Percentiles rank a stretch among this genome's conserved stretches.
Evolutionary conservation across 257 asterid genomes (phyloP).

Genomic region (Ligustrum vulgare): DNA sequence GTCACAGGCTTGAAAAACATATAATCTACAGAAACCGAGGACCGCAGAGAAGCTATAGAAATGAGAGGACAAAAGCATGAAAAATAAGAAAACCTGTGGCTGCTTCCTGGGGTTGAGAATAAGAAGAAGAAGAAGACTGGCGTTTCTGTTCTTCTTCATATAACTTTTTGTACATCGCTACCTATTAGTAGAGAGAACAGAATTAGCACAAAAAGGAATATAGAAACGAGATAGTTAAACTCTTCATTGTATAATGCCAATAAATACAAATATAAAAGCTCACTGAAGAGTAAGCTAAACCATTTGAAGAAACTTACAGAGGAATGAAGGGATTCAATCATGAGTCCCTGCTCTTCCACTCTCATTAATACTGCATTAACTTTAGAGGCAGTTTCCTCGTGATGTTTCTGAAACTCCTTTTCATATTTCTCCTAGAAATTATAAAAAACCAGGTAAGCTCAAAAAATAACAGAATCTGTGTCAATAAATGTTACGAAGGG

Average conservation of each 20-base stretch:
- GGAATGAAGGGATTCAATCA: conserved; percentile 91
- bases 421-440: conserved; percentile 60
- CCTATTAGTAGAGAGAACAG: conserved; percentile 37
- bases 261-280: conserved; percentile 2
- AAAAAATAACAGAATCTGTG: conserved; percentile 9
- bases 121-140: conserved; percentile 39
- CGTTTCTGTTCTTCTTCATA: conserved; percentile 76
- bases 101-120: conserved; percentile 39
- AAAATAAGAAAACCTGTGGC: conserved; percentile 51
- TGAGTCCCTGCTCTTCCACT: conserved; percentile 79
- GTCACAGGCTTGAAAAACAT: conserved; percentile 1
- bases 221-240: background rate
- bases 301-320: conserved; percentile 56
- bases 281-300: conserved; percentile 15
- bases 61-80: background rate
- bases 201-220: conserved; percentile 4
- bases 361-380: conserved; percentile 66
- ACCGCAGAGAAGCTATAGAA: background rate
- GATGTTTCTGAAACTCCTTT: conserved; percentile 65
- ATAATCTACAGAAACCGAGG: conserved; percentile 14
- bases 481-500: background rate
- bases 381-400: conserved; percentile 59
- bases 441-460: conserved; percentile 17
- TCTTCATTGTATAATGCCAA: background rate
- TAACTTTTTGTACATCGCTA: conserved; percentile 84